Percentiles rank a stretch among this genome's conserved stretches.
Conservation (phyloP, 495 filamentous ascomycete species). For the Polyplosphaeria fusca region DNA sequence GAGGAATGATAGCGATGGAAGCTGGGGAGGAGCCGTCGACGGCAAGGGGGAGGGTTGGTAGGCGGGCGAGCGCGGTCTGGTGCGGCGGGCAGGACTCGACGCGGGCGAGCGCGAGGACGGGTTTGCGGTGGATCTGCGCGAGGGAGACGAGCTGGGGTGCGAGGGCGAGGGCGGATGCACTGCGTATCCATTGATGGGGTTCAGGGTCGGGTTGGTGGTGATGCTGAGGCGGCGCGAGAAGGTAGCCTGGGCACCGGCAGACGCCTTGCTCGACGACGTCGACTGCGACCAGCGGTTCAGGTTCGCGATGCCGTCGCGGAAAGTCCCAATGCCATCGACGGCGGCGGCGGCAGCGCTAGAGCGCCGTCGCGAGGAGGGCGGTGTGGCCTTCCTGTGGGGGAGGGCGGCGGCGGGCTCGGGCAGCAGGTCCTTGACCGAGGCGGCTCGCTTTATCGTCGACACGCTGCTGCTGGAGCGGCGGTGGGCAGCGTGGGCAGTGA, state of each 20-base stretch:
- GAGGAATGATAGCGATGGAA: slow-evolving; percentile 34
- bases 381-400: slow-evolving; percentile 30
- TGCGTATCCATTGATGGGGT: slow-evolving; percentile 28
- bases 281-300: slow-evolving; percentile 83
- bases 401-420: slow-evolving; percentile 26
- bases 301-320: slow-evolving; percentile 65
- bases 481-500: slow-evolving; percentile 10
- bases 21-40: slow-evolving; percentile 34
- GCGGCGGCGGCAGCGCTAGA: slow-evolving; percentile 37
- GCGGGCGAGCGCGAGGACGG: slow-evolving; percentile 33
- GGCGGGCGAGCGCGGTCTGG: slow-evolving; percentile 29
- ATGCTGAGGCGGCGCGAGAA: slow-evolving; percentile 54
- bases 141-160: slow-evolving; percentile 11
- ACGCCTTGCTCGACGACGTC: slow-evolving; percentile 65
- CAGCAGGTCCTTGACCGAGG: slow-evolving; percentile 36
- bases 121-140: slow-evolving; percentile 18
- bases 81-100: slow-evolving; percentile 32
- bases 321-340: slow-evolving; percentile 44
- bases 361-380: slow-evolving; percentile 35
- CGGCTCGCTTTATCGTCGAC: slow-evolving; percentile 38
- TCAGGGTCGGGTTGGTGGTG: slow-evolving; percentile 23
- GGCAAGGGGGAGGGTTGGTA: slow-evolving; percentile 30
- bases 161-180: slow-evolving; percentile 34
- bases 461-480: slow-evolving; percentile 37
- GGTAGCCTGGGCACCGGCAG: slow-evolving; percentile 43